Evolutionary conservation across 2,329 filamentous ascomycete species (phyloP), one percentile per base, ranked within the genome.

Genomic region (Aspergillus candidus): DNA sequence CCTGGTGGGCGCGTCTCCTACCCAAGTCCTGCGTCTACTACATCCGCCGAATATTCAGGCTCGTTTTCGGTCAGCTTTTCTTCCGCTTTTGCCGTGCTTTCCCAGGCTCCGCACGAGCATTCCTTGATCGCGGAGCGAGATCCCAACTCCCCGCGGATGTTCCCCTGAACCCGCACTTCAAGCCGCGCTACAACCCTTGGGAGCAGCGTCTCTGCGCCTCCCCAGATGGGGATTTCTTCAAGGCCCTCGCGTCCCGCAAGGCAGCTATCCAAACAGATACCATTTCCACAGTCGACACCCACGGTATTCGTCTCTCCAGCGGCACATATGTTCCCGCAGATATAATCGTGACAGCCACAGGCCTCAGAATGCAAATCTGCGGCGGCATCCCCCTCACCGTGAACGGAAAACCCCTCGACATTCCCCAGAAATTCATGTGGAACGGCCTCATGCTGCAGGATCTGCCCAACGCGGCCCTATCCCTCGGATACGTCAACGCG

Each of bases 161-260:
- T 31, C 72, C 78, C 3, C 62, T 76, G 33, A 75, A 83, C 43
- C 73, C 78, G 1, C 78, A 86, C 60, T 86, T 86, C 63, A 77
- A 75, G 5, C 83, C 83, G 0, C 62, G 60, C 2, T 86, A 87
- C 54, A 73, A 77, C 32, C 82, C 82, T 0, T 83, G 86, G 74
- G 76, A 88, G 42, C 87, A 94, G 62, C 79, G 88, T 0, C 69
- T 93, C 6, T 93, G 88, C 56, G 70, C 88, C 47, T 82, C 69
- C n/a, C 76, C 77, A 0, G 73, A 80, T 43, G 76, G 74, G 14
- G 79, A 82, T 56, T 80, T 80, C 59, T 82, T 77, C 67, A 59
- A 70, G 14, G 65, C 68, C 31, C 66, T 82, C 13, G 69, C 70
- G 11, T 58, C 65, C 1, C 77, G 76, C 30, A 73, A 72, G 43